Conservation (phyloP, 78 protist species). For the Guillardia theta region DNA sequence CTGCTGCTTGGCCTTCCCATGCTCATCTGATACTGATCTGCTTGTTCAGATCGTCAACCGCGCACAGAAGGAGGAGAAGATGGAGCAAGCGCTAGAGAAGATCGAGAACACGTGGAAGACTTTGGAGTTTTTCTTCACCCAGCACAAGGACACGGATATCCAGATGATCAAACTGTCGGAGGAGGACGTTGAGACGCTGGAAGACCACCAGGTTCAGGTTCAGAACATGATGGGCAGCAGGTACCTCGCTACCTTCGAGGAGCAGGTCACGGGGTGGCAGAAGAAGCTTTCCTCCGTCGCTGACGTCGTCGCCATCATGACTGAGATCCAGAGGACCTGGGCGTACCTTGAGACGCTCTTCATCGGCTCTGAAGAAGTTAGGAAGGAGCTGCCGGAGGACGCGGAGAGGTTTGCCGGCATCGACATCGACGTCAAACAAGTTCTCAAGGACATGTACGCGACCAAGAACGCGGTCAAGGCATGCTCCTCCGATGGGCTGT, state of each 20-base stretch:
- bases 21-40: too few species aligned
- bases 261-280: conserved; percentile 53
- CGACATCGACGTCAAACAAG: conserved; percentile 17
- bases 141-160: conserved; percentile 44
- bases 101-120: conserved; percentile 6
- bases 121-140: conserved; percentile 6
- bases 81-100: conserved; percentile 56
- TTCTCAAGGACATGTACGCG: neutral
- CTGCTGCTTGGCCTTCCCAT: too few species aligned
- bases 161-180: conserved; percentile 48
- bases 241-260: conserved; percentile 53
- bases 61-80: conserved; percentile 61
- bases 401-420: conserved; percentile 62
- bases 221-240: conserved; percentile 59
- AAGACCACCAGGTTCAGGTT: conserved; percentile 62
- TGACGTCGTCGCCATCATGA: conserved; percentile 44
- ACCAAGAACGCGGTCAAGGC: neutral
- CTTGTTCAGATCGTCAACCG: conserved; percentile 63
- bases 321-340: conserved; percentile 68
- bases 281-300: conserved; percentile 43
- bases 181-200: conserved; percentile 58
- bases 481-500: conserved; percentile 43
- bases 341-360: conserved; percentile 65
- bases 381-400: conserved; percentile 70
- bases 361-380: conserved; percentile 68